phyloP scores from a whole-genome alignment of 306 rosid species.

The Inga laurina region DNA sequence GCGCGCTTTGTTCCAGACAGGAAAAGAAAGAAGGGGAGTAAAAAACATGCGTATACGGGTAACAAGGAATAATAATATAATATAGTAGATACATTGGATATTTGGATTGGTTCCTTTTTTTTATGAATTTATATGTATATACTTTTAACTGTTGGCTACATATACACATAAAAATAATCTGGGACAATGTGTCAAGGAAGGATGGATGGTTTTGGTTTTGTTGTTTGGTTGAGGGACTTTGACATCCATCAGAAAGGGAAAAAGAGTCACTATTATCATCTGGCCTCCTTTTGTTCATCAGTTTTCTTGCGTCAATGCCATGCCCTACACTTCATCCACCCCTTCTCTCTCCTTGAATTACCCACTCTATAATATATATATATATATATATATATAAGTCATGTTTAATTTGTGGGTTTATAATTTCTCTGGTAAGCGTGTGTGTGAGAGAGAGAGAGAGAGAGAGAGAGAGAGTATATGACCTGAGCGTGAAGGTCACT shows the following conservation, averaged over 20 bases:
- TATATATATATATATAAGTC: slow-evolving; percentile 7
- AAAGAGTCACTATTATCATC: slow-evolving; percentile 33
- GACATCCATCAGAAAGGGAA: slow-evolving; percentile 24
- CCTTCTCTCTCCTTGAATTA: slow-evolving; percentile 37
- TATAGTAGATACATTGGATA: slow-evolving; percentile 1
- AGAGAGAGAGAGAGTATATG: background rate
- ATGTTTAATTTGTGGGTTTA: background rate
- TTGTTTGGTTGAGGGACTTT: slow-evolving; percentile 43
- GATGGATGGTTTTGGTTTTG: slow-evolving; percentile 46
- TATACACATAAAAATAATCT: background rate
- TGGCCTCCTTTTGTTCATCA: slow-evolving; percentile 32
- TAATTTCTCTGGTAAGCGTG: background rate
- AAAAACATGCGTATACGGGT: background rate
- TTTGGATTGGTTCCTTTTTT: slow-evolving; percentile 12
- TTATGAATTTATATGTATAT: too few relatives aligned
- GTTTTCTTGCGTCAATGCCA: slow-evolving; percentile 39
- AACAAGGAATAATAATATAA: slow-evolving; percentile 11
- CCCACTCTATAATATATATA: background rate
- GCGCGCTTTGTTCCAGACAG: background rate
- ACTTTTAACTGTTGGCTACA: background rate
- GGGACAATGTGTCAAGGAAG: slow-evolving; percentile 24
- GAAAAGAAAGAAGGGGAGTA: background rate
- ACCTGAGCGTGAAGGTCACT: slow-evolving; percentile 15
- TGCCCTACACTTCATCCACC: slow-evolving; percentile 49
- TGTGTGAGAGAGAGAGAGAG: too few relatives aligned